phyloP scores from a whole-genome alignment of 306 rosid species.

The Acacia melanoxylon region DNA sequence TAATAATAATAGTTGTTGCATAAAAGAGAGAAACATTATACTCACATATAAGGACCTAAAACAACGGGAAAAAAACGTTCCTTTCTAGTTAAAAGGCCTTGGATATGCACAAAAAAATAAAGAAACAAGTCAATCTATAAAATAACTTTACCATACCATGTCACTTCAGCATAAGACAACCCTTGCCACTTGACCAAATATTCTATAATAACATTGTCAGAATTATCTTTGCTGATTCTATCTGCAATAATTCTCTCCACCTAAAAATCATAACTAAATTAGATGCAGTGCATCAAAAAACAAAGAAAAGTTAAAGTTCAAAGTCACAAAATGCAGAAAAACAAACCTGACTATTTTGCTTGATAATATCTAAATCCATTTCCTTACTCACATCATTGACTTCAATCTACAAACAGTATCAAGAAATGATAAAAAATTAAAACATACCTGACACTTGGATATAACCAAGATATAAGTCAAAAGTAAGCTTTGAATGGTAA shows the following conservation, averaged over 20 bases:
- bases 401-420: slow-evolving; percentile 66
- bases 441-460: not conserved
- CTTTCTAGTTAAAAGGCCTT: slow-evolving; percentile 14
- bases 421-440: slow-evolving; percentile 22
- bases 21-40: not conserved
- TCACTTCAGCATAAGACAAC: slow-evolving; percentile 96
- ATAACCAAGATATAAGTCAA: not conserved
- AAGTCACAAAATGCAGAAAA: slow-evolving; percentile 28
- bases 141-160: slow-evolving; percentile 62
- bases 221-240: slow-evolving; percentile 75
- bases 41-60: not conserved
- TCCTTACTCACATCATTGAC: slow-evolving; percentile 98
- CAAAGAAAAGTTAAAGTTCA: not conserved
- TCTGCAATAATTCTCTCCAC: slow-evolving; percentile 95
- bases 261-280: slow-evolving; percentile 44
- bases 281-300: not conserved
- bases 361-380: slow-evolving; percentile 98
- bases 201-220: slow-evolving; percentile 78
- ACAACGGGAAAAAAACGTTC: not conserved
- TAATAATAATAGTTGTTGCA: not conserved
- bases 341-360: slow-evolving; percentile 95
- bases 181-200: slow-evolving; percentile 99
- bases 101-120: not conserved
- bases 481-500: not conserved
- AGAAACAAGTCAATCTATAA: slow-evolving; percentile 12